Evolutionary conservation across 768 basidiomycete genomes (phyloP).

Genomic region (Mrakia gelida): DNA sequence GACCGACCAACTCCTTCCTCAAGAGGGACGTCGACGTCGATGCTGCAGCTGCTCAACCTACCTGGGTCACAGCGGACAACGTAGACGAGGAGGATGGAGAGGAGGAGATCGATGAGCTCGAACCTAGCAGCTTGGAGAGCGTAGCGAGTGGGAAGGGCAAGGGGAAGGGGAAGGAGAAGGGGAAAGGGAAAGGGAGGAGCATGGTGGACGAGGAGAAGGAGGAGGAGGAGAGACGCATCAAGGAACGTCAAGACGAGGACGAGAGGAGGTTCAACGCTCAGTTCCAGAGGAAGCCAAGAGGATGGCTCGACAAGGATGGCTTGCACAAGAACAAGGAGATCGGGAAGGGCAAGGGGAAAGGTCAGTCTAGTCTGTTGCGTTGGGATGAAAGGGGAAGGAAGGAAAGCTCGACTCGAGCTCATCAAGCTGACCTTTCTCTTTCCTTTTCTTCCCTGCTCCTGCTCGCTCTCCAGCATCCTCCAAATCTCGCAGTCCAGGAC

Average conservation of each 20-base stretch:
- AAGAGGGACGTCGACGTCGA: background rate
- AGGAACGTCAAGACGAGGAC: background rate
- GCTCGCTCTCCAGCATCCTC: background rate
- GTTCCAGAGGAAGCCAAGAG: constrained; percentile 1
- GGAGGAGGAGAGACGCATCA: background rate
- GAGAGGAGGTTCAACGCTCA: background rate
- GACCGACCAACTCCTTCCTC: background rate
- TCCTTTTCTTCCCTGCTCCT: background rate
- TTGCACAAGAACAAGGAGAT: too few relatives aligned
- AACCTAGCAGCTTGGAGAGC: background rate
- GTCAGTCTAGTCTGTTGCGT: background rate
- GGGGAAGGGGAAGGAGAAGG: background rate
- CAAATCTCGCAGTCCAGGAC: background rate
- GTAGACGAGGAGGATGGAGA: background rate
- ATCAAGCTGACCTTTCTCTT: background rate
- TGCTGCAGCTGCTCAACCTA: background rate
- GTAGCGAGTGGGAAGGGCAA: background rate
- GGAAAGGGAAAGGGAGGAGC: background rate
- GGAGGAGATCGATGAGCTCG: background rate
- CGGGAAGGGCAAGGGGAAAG: background rate
- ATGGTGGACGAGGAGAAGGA: background rate
- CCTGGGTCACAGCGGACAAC: background rate
- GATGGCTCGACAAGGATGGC: background rate
- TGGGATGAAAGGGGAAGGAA: background rate
- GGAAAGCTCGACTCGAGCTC: too few relatives aligned